Evolutionary conservation across 352 stramenopile genomes (phyloP).

Genomic region (Phytophthora niederhauseri): DNA sequence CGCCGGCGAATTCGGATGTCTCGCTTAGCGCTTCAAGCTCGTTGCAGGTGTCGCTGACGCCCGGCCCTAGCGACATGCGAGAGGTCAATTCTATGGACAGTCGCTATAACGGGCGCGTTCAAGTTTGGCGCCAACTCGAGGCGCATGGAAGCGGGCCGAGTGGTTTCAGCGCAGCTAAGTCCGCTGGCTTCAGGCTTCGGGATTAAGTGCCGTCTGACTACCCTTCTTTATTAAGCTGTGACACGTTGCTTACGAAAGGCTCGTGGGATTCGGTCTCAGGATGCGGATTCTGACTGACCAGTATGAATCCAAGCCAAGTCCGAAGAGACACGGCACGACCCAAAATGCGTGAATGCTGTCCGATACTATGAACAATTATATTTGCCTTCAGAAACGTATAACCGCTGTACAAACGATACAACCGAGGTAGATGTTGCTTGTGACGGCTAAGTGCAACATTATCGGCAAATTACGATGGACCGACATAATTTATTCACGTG

Average conservation of each 20-base stretch:
- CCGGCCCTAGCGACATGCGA: no score
- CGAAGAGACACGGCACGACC: not conserved
- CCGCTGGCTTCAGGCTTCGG: not conserved
- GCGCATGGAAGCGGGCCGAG: no score
- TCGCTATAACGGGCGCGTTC: not conserved
- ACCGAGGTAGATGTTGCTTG: no score
- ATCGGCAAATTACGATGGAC: no score
- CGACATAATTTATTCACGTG: no score
- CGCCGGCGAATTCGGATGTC: no score
- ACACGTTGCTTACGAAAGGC: slow-evolving; percentile 1
- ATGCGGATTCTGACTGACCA: slow-evolving; percentile 15
- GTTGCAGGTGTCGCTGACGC: no score
- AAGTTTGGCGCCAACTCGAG: not conserved
- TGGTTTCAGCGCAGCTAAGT: not conserved
- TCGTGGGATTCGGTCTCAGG: slow-evolving; percentile 15
- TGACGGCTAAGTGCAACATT: no score
- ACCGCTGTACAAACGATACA: no score
- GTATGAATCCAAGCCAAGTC: not conserved
- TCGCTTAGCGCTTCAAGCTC: no score
- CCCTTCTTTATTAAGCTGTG: not conserved
- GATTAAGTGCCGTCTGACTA: slow-evolving; percentile 2
- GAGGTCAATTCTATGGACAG: not conserved
- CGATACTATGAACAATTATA: no score
- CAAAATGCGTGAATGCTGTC: not conserved
- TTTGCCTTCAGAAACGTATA: no score